Conservation (phyloP, 805 yeast genomes). For the Metschnikowia lachancei region DNA sequence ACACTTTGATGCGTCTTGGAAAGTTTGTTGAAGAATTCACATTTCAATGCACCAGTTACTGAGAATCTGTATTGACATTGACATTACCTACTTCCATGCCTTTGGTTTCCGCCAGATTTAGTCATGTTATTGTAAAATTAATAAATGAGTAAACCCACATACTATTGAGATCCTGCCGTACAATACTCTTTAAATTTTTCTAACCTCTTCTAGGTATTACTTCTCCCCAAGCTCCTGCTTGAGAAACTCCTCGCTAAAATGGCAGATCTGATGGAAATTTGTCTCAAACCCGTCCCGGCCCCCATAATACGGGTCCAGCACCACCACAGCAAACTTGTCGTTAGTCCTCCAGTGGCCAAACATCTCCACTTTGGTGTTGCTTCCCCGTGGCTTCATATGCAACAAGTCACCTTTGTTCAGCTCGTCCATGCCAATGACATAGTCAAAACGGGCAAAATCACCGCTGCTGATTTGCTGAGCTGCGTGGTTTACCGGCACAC, state of each 20-base stretch:
- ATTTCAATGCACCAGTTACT: too few relatives aligned
- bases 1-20: too few relatives aligned
- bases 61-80: too few relatives aligned
- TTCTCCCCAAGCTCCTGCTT: conserved; percentile 40
- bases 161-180: too few relatives aligned
- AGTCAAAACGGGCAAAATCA: conserved; percentile 61
- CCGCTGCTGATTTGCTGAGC: conserved; percentile 63
- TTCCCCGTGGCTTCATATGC: conserved; percentile 50
- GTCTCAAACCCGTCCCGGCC: conserved; percentile 78
- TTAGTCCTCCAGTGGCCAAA: conserved; percentile 82
- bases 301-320: conserved; percentile 93
- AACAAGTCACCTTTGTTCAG: conserved; percentile 52
- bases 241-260: conserved; percentile 72
- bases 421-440: conserved; percentile 69
- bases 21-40: too few relatives aligned
- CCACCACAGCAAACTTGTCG: conserved; percentile 48
- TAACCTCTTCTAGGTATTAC: too few relatives aligned
- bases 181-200: too few relatives aligned
- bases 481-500: conserved; percentile 68
- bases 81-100: too few relatives aligned
- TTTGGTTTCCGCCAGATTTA: too few relatives aligned
- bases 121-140: too few relatives aligned
- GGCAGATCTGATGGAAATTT: conserved; percentile 70
- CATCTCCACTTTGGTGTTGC: conserved; percentile 50
- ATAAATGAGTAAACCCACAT: too few relatives aligned